Base-by-base conservation (phyloP, 2,329 filamentous ascomycete genomes). In the Colletotrichum sp. region DNA sequence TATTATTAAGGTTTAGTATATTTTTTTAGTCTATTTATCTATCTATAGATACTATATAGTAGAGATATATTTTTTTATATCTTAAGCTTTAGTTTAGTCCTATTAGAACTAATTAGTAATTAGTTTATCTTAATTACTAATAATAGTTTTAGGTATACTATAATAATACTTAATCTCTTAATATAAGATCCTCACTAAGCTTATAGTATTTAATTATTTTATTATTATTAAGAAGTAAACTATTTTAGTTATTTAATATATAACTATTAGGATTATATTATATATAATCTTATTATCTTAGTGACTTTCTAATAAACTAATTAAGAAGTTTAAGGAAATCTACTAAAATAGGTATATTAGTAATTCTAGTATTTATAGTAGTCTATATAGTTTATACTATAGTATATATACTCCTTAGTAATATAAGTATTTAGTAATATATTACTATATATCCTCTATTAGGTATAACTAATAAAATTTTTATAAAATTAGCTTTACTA, bases 1-100 rank as follows among this genome's bases (percentile, higher is more conserved):
- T 32, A 12, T 2, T 2, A 1, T 32, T 32, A 32, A 2, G 2
- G 11, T 32, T 32, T 32, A 32, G 1, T 32, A 12, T 2, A 6
- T 32, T 32, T 1, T 32, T 32, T 32, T 12, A 32, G 30, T 32
- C 3, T 32, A 6, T 0, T 1, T 32, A 32, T 32, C 11, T 32
- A 32, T 32, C 5, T 32, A 32, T 32, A 32, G 1, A 6, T 32
- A 32, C 3, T 32, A 32, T 2, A 6, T 12, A 32, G 4, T 32
- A 12, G 11, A 32, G 11, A 32, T 12, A 12, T 6, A 32, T 4
- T 11, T 6, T 32, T 32, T 1, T 32, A 32, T 32, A 32, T 32
- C 5, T 13, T 32, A 32, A 13, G 32, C 32, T 6, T 32, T 32
- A 32, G 32, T 32, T 13, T 32, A 32, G 1, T 32, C 5, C 12